Conservation (phyloP, 805 yeast species). For the Nakazawaea sp. region DNA sequence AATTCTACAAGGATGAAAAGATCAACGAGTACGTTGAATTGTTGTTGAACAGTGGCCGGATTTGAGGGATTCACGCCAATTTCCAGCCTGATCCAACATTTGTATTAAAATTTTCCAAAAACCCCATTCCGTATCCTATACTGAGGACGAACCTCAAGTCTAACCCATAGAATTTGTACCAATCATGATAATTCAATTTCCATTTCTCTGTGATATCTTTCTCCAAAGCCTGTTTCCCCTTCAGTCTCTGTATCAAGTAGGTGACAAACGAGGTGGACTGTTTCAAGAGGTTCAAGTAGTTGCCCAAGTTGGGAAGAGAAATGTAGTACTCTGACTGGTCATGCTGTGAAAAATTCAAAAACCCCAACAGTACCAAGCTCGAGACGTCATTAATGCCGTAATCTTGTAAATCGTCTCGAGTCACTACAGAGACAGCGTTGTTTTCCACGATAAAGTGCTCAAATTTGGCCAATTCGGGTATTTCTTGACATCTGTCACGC, state of each 20-base stretch:
- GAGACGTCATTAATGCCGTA: slow-evolving; percentile 20
- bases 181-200: slow-evolving; percentile 35
- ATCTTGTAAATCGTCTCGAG: slow-evolving; percentile 15
- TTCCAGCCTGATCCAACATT: slow-evolving; percentile 49
- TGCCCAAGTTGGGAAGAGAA: slow-evolving; percentile 45
- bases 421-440: slow-evolving; percentile 18
- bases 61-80: slow-evolving; percentile 29
- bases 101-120: slow-evolving; percentile 44
- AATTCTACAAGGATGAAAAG: slow-evolving; percentile 74
- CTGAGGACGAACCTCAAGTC: slow-evolving; percentile 44
- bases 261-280: slow-evolving; percentile 37
- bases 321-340: slow-evolving; percentile 32
- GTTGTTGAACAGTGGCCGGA: slow-evolving; percentile 52
- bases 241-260: slow-evolving; percentile 23
- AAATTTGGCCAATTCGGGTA: slow-evolving; percentile 23
- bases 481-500: slow-evolving; percentile 1
- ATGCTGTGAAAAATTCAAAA: slow-evolving; percentile 34
- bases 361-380: slow-evolving; percentile 32
- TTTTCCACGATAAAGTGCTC: slow-evolving; percentile 14
- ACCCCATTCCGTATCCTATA: slow-evolving; percentile 44
- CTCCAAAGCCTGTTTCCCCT: slow-evolving; percentile 37
- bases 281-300: slow-evolving; percentile 37
- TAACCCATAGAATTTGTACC: slow-evolving; percentile 43
- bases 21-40: slow-evolving; percentile 75
- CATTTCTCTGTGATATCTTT: slow-evolving; percentile 35